Base-by-base conservation (phyloP, 2,329 filamentous ascomycete genomes). In the Aureobasidium sp. region DNA sequence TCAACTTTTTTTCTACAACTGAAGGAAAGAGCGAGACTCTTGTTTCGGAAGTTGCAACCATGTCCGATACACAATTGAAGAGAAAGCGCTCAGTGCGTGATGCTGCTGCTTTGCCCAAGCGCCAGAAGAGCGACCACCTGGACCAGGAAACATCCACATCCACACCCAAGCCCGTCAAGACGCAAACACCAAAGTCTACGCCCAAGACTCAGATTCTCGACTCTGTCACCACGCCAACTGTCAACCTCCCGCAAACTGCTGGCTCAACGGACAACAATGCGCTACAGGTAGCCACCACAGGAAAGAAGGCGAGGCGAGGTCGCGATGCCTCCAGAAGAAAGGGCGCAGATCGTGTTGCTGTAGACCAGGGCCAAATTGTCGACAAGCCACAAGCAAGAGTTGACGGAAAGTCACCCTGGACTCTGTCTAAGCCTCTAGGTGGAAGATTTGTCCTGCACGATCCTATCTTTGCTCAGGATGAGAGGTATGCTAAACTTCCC, bases 391-490 rank as follows among this genome's bases (percentile, higher is more conserved):
- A 42, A 34, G 44, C 55, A 34, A 34, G 55, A 29, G 41, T 50
- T 25, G 61, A 60, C 25, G 54, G 54, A 1, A 63, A 61, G 30
- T 57, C 61, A 34, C 65, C 65, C 34, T 83, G 81, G 81, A 73
- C 71, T 29, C 67, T 82, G 10, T 81, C 81, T 21, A 70, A 75
- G n/a, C 72, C 79, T 8, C 70, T 77, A 32, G 83, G 81, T 44
- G 84, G 84, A 27, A 78, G 79, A 60, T 83, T 84, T 67, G 73
- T 82, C 61, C 74, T 79, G 49, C 71, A 81, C 55, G 82, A 86
- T 67, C 81, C 84, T 5, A 68, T 84, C 9, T 81, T 86, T 69
- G 81, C 82, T 3, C 65, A 66, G n/a, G 81, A 86, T 70, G 81
- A 83, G 66, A 78, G 81, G 76, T 82, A 71, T 60, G 63, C 63